Evolutionary conservation across 768 basidiomycete genomes (phyloP).

Genomic region (Guyanaporus albipodus): DNA sequence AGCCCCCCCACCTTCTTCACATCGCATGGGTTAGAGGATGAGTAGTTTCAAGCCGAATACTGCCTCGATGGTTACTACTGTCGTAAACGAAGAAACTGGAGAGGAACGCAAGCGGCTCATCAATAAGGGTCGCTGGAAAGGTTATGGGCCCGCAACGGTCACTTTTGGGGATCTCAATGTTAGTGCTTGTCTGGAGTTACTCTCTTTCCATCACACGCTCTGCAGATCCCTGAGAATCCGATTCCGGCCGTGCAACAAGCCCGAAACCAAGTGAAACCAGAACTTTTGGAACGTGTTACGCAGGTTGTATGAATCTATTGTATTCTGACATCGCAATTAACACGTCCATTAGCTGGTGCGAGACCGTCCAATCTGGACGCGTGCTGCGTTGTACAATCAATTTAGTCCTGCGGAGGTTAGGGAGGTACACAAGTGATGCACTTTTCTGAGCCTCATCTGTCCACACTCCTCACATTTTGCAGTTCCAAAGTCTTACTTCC

Average conservation of each 20-base stretch:
- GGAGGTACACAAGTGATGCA: constrained; percentile 68
- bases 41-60: constrained; percentile 73
- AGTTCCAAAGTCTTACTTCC: constrained; percentile 84
- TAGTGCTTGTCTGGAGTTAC: not conserved
- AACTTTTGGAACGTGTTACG: constrained; percentile 50
- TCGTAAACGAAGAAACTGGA: constrained; percentile 70
- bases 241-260: constrained; percentile 60
- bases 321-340: constrained; percentile 6
- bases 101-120: constrained; percentile 81
- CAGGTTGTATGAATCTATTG: constrained; percentile 37
- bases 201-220: constrained; percentile 1
- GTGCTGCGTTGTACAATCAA: constrained; percentile 82
- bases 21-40: not conserved
- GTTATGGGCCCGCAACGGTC: constrained; percentile 70
- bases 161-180: constrained; percentile 58
- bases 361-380: constrained; percentile 84
- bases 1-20: constrained; percentile 11
- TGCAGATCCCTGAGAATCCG: constrained; percentile 62
- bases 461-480: constrained; percentile 5
- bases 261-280: constrained; percentile 49
- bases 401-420: constrained; percentile 63
- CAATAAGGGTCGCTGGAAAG: constrained; percentile 84
- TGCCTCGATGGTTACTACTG: constrained; percentile 64
- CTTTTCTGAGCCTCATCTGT: not conserved
- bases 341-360: constrained; percentile 54